Percentiles rank a stretch among this genome's conserved stretches.
Evolutionary conservation across 192 early-diverging fungal species (phyloP).

Genomic region (Anaeromyces robustus): DNA sequence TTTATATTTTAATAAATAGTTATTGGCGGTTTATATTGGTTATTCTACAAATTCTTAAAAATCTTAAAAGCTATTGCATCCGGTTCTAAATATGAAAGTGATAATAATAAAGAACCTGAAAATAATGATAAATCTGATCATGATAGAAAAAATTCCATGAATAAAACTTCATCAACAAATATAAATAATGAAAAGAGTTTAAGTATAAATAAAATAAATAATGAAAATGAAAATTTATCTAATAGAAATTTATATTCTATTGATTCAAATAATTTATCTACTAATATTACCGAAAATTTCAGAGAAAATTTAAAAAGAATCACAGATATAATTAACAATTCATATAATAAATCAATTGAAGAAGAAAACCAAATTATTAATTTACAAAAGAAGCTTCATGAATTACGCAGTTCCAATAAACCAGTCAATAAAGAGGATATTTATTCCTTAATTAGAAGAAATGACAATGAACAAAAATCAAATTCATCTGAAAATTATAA

Average conservation of each 20-base stretch:
- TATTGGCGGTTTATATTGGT: not conserved
- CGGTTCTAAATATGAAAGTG: not conserved
- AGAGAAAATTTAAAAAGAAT: not conserved
- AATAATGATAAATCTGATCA: not conserved
- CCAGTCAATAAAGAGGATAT: not conserved
- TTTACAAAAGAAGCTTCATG: not conserved
- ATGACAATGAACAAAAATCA: not conserved
- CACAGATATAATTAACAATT: not conserved
- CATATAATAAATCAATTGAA: not conserved
- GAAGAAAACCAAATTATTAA: not conserved
- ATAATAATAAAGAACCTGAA: not conserved
- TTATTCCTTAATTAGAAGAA: not conserved
- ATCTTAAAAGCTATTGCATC: not conserved
- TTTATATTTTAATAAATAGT: not conserved
- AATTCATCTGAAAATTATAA: not conserved
- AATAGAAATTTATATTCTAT: not conserved
- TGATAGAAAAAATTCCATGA: not conserved
- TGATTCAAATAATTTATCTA: not conserved
- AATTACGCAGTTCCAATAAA: not conserved
- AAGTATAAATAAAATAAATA: not conserved
- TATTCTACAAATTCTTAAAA: not conserved
- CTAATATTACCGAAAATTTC: not conserved
- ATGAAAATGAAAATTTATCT: not conserved
- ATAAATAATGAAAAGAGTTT: not conserved
- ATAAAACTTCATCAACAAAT: not conserved